A percentile compares a stretch with the other conserved stretches of the same genome.
Evolutionary conservation across 2,329 filamentous ascomycete species (phyloP).

Genomic region (Xylaria digitata): DNA sequence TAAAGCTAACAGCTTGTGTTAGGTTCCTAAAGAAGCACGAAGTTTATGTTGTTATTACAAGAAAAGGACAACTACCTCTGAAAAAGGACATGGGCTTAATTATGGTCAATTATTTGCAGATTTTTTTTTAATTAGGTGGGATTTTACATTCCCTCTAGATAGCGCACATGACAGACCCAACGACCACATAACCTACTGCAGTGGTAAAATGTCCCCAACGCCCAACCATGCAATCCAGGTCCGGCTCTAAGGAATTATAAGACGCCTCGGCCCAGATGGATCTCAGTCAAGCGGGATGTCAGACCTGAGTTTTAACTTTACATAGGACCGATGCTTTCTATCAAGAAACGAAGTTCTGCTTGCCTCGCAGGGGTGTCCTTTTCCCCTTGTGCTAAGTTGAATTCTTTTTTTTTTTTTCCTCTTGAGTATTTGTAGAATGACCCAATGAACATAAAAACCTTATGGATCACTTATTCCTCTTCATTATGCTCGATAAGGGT

Average conservation of each 20-base stretch:
- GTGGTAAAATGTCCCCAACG: conserved; percentile 33
- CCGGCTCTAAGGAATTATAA: conserved; percentile 34
- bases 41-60: not conserved
- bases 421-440: conserved; percentile 9
- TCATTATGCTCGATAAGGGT: conserved; percentile 77
- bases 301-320: conserved; percentile 28
- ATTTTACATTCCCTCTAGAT: conserved; percentile 32
- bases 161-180: conserved; percentile 34
- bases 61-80: no score
- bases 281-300: conserved; percentile 28
- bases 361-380: conserved; percentile 4
- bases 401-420: conserved; percentile 10
- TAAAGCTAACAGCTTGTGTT: no score
- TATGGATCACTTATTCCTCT: conserved; percentile 43
- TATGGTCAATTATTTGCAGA: conserved; percentile 25
- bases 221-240: conserved; percentile 38
- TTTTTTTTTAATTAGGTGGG: conserved; percentile 34
- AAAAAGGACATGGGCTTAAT: not conserved
- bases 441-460: conserved; percentile 13
- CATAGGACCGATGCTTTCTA: conserved; percentile 34
- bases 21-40: not conserved
- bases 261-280: conserved; percentile 24
- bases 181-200: conserved; percentile 22
- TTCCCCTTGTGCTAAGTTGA: conserved; percentile 13
- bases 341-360: conserved; percentile 32